Evolutionary conservation across 192 early-diverging fungal genomes (phyloP).

Genomic region (Mycoemilia scoparia): DNA sequence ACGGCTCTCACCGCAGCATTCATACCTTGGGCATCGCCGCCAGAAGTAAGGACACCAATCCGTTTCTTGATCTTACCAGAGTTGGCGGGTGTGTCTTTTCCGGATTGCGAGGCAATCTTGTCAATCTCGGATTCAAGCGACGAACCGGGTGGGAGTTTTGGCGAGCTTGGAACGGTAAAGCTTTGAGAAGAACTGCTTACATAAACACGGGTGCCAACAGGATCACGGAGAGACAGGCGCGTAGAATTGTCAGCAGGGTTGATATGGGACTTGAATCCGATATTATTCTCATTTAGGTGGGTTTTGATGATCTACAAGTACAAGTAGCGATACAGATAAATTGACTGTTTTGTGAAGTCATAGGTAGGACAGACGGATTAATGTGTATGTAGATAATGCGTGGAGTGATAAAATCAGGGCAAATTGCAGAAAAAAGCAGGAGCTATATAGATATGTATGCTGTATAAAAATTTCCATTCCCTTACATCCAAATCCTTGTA

Average conservation of each 20-base stretch:
- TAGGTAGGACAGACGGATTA: background rate
- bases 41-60: slow-evolving; percentile 86
- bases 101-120: no score
- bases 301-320: slow-evolving; percentile 13
- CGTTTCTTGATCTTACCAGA: no score
- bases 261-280: slow-evolving; percentile 12
- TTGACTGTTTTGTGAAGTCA: background rate
- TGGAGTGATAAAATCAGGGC: no score
- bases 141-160: slow-evolving; percentile 8
- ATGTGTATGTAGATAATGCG: no score
- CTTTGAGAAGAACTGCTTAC: slow-evolving; percentile 44
- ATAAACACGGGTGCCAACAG: slow-evolving; percentile 59
- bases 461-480: no score
- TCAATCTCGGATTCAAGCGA: slow-evolving; percentile 1
- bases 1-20: slow-evolving; percentile 86
- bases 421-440: no score
- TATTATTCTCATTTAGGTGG: slow-evolving; percentile 2
- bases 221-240: slow-evolving; percentile 43
- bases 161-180: slow-evolving; percentile 27
- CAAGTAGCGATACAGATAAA: slow-evolving; percentile 7
- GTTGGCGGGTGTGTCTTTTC: no score
- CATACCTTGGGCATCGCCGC: slow-evolving; percentile 96
- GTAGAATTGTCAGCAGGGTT: slow-evolving; percentile 10
- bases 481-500: no score
- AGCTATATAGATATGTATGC: no score